Conservation (phyloP, 345 rosid genomes). For the Syzygium jambos region DNA sequence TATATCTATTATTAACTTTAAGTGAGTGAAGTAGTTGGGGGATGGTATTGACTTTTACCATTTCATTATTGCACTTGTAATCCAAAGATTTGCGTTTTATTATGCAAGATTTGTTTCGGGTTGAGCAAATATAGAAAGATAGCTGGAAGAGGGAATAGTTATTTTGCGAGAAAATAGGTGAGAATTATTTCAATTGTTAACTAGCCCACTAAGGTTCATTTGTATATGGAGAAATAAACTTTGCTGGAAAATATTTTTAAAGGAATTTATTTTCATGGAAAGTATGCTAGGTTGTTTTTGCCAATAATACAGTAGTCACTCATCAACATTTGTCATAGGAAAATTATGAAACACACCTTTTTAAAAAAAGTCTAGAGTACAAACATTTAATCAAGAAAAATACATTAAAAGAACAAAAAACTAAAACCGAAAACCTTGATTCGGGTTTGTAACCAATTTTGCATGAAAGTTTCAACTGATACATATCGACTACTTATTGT, state of each 20-base stretch:
- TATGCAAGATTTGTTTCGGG: neutral
- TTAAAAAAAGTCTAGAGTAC: neutral
- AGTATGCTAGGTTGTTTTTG: neutral
- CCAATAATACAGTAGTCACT: neutral
- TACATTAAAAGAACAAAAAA: neutral
- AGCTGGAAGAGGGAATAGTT: neutral
- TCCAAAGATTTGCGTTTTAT: neutral
- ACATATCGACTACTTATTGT: neutral
- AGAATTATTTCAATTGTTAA: neutral
- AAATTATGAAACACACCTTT: neutral
- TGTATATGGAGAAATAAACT: neutral
- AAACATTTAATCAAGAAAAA: neutral
- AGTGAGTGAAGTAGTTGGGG: neutral
- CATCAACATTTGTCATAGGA: neutral
- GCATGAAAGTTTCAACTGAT: neutral
- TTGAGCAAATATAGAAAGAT: neutral
- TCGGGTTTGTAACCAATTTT: neutral
- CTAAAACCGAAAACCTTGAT: neutral
- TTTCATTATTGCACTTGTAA: neutral
- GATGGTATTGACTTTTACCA: neutral
- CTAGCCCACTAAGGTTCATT: neutral
- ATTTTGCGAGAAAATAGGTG: neutral
- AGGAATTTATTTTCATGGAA: neutral
- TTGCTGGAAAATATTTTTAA: neutral
- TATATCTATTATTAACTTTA: neutral